Percentiles rank a stretch among this genome's conserved stretches.
These are phyloP conservation scores for Croton laevigatus DNA, from an alignment of 441 rosid genomes.

Conservation along the genomic window DNA sequence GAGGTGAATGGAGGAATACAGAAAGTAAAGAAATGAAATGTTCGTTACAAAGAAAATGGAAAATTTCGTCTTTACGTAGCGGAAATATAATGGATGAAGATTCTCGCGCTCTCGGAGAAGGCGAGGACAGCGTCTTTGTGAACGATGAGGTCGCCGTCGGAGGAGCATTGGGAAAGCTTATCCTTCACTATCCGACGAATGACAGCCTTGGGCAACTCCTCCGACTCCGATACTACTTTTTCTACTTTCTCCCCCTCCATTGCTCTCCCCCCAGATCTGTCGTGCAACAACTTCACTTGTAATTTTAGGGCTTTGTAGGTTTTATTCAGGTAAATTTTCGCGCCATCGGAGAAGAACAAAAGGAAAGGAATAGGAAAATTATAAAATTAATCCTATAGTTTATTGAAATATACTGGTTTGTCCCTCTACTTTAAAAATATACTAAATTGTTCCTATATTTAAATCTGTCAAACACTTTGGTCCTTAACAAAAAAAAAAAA, in stretches of 20 bases:
- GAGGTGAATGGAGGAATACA: background rate
- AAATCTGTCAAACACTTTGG: no score
- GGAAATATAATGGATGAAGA: conserved; percentile 94
- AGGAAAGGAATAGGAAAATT: no score
- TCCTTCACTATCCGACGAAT: conserved; percentile 91
- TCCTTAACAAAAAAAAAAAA: no score
- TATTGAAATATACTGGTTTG: no score
- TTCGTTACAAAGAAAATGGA: background rate
- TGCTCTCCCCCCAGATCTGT: background rate
- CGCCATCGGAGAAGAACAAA: conserved; percentile 11
- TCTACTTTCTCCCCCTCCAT: conserved; percentile 31
- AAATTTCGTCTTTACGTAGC: conserved; percentile 54
- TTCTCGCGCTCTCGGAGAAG: conserved; percentile 86
- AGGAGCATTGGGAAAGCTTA: conserved; percentile 69
- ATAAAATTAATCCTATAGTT: no score
- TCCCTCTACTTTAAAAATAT: no score
- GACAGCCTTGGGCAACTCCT: conserved; percentile 81
- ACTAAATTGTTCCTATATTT: no score
- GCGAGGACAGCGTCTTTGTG: conserved; percentile 83
- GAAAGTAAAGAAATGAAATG: background rate
- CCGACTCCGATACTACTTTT: conserved; percentile 57
- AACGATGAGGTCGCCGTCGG: conserved; percentile 56
- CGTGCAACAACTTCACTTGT: background rate
- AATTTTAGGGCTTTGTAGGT: background rate
- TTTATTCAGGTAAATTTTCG: conserved; percentile 8